Percentiles rank a stretch among this genome's conserved stretches.
Conservation (phyloP, 495 filamentous ascomycete genomes). For the Penicillium arizonense region DNA sequence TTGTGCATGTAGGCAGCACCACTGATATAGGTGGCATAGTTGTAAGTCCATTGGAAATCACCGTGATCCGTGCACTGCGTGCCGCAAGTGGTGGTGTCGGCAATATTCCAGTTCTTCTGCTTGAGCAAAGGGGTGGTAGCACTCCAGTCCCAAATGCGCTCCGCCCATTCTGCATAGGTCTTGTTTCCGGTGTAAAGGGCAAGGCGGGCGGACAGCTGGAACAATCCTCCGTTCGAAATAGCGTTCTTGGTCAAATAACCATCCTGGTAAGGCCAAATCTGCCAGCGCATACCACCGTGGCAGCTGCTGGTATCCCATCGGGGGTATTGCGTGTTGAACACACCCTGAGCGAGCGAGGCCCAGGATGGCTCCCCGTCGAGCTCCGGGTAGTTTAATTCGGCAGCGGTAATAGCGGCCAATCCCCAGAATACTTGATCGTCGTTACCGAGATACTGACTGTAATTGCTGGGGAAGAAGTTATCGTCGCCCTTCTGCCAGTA, state of each 20-base stretch:
- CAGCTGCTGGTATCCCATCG: conserved; percentile 72
- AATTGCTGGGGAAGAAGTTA: conserved; percentile 63
- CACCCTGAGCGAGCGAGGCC: conserved; percentile 56
- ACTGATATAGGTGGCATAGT: conserved; percentile 68
- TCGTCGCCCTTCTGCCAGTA: conserved; percentile 64
- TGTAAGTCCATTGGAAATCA: conserved; percentile 73
- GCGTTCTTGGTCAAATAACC: conserved; percentile 83
- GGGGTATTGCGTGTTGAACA: conserved; percentile 63
- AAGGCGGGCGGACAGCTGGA: conserved; percentile 77
- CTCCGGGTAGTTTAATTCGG: conserved; percentile 71
- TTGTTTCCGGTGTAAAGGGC: conserved; percentile 72
- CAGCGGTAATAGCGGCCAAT: conserved; percentile 68
- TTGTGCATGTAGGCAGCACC: conserved; percentile 81
- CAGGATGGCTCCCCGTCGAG: conserved; percentile 55
- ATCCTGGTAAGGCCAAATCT: conserved; percentile 76
- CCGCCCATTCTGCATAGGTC: conserved; percentile 75
- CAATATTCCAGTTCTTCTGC: conserved; percentile 52
- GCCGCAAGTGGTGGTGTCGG: conserved; percentile 61
- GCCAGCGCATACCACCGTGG: conserved; percentile 79
- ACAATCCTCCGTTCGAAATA: conserved; percentile 75
- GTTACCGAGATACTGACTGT: conserved; percentile 56
- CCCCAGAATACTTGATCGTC: conserved; percentile 85
- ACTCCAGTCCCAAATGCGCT: conserved; percentile 71
- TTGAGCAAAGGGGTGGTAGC: conserved; percentile 52
- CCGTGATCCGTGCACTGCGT: conserved; percentile 59